phyloP scores from a whole-genome alignment of 768 basidiomycete genomes.

The Mycena crocata region DNA sequence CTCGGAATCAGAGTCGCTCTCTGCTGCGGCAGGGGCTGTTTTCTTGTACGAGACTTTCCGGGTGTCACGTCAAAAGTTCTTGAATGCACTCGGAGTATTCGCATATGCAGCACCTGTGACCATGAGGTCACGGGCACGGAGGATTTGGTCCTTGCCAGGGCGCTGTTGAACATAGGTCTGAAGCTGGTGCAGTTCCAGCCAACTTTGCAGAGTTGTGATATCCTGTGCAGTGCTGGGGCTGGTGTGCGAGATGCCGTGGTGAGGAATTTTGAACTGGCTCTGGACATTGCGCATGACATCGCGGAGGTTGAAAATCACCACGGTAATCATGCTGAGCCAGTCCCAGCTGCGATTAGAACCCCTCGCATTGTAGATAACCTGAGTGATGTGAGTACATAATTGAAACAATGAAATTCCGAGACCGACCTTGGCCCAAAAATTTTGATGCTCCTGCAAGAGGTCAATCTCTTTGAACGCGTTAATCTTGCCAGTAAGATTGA shows the following conservation, averaged over 20 bases:
- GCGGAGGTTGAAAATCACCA: background rate
- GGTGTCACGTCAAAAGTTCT: conserved; percentile 18
- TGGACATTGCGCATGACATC: background rate
- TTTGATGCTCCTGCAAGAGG: conserved; percentile 19
- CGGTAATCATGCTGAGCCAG: conserved; percentile 27
- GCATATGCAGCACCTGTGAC: conserved; percentile 27
- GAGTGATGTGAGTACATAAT: background rate
- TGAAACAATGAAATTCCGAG: background rate
- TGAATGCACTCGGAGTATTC: conserved; percentile 26
- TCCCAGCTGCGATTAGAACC: conserved; percentile 28
- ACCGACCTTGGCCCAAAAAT: conserved; percentile 43
- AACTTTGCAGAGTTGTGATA: conserved; percentile 12
- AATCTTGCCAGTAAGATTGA: background rate
- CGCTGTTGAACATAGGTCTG: conserved; percentile 19
- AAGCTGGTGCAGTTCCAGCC: conserved; percentile 21
- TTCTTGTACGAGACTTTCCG: conserved; percentile 17
- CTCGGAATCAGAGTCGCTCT: background rate
- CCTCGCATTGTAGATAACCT: conserved; percentile 26
- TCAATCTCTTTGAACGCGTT: background rate
- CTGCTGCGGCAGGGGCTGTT: background rate
- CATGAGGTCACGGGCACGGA: conserved; percentile 28
- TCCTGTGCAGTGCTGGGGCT: background rate
- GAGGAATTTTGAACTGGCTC: background rate
- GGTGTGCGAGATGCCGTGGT: background rate
- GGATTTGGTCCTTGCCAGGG: conserved; percentile 14